A percentile compares a stretch with the other conserved stretches of the same genome.
phyloP scores from a whole-genome alignment of 768 basidiomycete species.

The Russula compacta region DNA sequence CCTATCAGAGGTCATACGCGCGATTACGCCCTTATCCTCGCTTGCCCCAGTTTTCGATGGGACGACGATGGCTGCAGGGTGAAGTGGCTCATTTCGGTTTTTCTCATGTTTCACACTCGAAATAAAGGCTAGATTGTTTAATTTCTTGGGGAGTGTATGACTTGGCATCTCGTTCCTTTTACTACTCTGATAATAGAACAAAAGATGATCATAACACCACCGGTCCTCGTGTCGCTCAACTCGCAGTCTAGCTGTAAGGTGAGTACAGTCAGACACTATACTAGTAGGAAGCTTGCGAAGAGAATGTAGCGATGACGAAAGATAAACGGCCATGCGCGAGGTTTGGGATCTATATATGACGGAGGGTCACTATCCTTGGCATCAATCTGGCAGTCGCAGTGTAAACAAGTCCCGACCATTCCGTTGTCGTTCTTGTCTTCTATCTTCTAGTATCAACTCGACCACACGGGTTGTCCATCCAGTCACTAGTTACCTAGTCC shows the following conservation, averaged over 20 bases:
- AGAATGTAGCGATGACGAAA: no score
- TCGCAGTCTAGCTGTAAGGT: no score
- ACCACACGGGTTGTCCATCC: not conserved
- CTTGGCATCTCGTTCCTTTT: not conserved
- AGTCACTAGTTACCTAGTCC: conserved; percentile 34
- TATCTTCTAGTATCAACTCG: not conserved
- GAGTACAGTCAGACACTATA: no score
- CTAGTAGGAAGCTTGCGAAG: no score
- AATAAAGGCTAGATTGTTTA: not conserved
- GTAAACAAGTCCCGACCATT: no score
- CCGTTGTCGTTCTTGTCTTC: not conserved
- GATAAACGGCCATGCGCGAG: no score
- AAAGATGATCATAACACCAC: no score
- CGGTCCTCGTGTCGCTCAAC: no score
- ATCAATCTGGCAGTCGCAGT: no score
- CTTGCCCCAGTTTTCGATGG: not conserved
- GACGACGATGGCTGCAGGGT: not conserved
- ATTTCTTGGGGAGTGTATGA: not conserved
- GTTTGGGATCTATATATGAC: no score
- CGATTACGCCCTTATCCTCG: not conserved
- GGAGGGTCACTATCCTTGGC: no score
- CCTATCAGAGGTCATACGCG: not conserved
- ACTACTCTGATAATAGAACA: not conserved
- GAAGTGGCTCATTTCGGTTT: not conserved
- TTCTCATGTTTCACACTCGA: not conserved